Percentiles rank a stretch among this genome's conserved stretches.
These are phyloP conservation scores for Acer campestre DNA, from an alignment of 345 rosid genomes.

Conservation along the genomic window DNA sequence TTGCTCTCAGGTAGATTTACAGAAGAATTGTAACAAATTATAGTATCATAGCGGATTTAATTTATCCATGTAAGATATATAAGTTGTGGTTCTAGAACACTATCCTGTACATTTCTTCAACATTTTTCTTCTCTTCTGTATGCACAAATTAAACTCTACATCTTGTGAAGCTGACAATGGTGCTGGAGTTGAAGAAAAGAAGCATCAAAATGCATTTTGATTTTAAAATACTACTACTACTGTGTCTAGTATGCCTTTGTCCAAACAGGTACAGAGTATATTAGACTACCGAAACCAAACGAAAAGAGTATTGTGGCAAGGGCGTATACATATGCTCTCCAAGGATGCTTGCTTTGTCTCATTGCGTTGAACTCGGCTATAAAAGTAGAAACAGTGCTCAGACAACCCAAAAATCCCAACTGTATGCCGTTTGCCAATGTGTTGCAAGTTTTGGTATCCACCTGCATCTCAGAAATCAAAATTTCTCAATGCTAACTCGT, in stretches of 20 bases:
- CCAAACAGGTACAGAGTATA: constrained; percentile 71
- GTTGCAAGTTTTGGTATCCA: constrained; percentile 45
- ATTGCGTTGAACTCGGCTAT: constrained; percentile 88
- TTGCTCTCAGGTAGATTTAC: no score
- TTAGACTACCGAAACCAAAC: constrained; percentile 51
- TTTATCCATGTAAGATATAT: no score
- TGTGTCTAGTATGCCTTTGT: constrained; percentile 24
- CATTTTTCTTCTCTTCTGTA: no score
- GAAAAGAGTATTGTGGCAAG: constrained; percentile 47
- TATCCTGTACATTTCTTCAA: no score
- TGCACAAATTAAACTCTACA: no score
- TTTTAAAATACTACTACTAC: not conserved
- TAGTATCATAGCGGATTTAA: no score
- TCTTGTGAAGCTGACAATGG: not conserved
- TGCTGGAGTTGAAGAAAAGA: not conserved
- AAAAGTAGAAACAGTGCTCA: constrained; percentile 88
- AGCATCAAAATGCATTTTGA: not conserved
- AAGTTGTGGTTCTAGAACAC: no score
- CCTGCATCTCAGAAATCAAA: constrained; percentile 42
- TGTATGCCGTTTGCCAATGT: constrained; percentile 61
- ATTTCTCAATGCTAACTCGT: not conserved
- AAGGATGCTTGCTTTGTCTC: constrained; percentile 62
- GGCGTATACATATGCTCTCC: constrained; percentile 84
- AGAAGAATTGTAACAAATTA: no score
- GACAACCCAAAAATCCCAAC: constrained; percentile 81